Evolutionary conservation across 2,329 filamentous ascomycete genomes (phyloP).

Genomic region (Trichoderma citrinoviride): DNA sequence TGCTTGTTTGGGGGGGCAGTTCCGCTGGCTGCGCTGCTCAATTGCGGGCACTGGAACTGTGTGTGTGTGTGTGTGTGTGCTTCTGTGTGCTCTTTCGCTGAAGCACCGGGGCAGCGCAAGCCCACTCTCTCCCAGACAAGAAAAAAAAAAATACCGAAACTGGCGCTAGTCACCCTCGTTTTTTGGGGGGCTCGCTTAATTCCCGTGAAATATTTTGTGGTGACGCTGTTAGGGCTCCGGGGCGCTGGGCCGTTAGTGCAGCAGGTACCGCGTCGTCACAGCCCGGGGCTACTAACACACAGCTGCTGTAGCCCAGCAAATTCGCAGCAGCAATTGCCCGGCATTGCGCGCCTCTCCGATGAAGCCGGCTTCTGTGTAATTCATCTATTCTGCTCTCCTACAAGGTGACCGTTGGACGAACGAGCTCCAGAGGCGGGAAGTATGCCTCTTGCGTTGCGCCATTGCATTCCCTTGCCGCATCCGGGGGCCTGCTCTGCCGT

Average conservation of each 20-base stretch:
- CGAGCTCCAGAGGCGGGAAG: not conserved
- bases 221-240: conserved; percentile 29
- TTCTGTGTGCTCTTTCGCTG: not conserved
- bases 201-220: conserved; percentile 29
- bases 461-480: conserved; percentile 8
- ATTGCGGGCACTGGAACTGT: not conserved
- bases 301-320: not conserved
- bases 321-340: not conserved
- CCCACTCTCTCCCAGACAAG: conserved; percentile 27
- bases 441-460: conserved; percentile 1
- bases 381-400: not conserved
- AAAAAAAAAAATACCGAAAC: conserved; percentile 18
- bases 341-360: not conserved
- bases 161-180: conserved; percentile 1
- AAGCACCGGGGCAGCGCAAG: not conserved
- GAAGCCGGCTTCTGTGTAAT: not conserved
- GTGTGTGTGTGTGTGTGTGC: too few relatives aligned
- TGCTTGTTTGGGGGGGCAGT: not conserved
- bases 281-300: not conserved
- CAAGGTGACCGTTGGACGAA: too few relatives aligned
- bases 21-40: conserved; percentile 8
- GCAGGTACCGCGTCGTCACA: conserved; percentile 18
- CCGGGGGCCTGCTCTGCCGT: not conserved
- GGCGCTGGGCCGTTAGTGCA: conserved; percentile 15
- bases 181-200: conserved; percentile 21